A percentile compares a stretch with the other conserved stretches of the same genome.
These are phyloP conservation scores for Nakazawaea laoshanensis DNA, from an alignment of 805 yeast species.

Conservation along the genomic window DNA sequence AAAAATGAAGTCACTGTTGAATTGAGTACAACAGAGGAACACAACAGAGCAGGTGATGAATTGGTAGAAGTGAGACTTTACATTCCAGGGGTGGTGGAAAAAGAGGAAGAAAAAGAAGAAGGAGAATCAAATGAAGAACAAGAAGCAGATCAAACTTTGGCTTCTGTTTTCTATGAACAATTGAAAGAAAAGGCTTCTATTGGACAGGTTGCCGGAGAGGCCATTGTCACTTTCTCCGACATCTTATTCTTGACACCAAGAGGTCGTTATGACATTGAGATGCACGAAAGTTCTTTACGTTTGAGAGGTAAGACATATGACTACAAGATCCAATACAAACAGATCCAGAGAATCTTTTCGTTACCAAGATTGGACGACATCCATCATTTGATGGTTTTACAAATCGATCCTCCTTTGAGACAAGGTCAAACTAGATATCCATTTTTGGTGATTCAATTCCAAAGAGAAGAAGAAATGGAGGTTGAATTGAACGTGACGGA, in stretches of 20 bases:
- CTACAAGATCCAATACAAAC: slow-evolving; percentile 85
- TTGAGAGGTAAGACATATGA: slow-evolving; percentile 97
- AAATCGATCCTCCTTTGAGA: slow-evolving; percentile 93
- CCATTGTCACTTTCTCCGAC: slow-evolving; percentile 88
- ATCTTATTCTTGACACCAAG: slow-evolving; percentile 92
- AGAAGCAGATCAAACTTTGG: slow-evolving; percentile 48
- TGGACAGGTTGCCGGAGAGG: slow-evolving; percentile 91
- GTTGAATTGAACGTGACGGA: slow-evolving; percentile 82
- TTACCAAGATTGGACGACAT: slow-evolving; percentile 92
- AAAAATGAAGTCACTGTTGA: slow-evolving; percentile 92
- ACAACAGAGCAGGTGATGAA: slow-evolving; percentile 81
- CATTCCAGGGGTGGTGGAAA: slow-evolving; percentile 73
- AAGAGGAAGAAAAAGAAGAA: slow-evolving; percentile 37
- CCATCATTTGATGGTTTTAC: slow-evolving; percentile 80
- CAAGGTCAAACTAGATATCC: slow-evolving; percentile 98
- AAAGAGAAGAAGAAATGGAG: slow-evolving; percentile 84
- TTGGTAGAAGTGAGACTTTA: slow-evolving; percentile 90
- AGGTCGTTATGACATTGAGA: slow-evolving; percentile 96
- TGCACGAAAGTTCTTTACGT: slow-evolving; percentile 80
- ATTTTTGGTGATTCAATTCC: slow-evolving; percentile 82
- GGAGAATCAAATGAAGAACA: slow-evolving; percentile 20
- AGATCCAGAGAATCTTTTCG: slow-evolving; percentile 83
- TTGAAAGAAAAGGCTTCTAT: slow-evolving; percentile 89
- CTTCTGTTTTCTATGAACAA: slow-evolving; percentile 81
- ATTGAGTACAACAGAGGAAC: slow-evolving; percentile 47